Percentiles rank a stretch among this genome's conserved stretches.
Conservation (phyloP, 768 basidiomycete species). For the Leccinum subgranulosum region DNA sequence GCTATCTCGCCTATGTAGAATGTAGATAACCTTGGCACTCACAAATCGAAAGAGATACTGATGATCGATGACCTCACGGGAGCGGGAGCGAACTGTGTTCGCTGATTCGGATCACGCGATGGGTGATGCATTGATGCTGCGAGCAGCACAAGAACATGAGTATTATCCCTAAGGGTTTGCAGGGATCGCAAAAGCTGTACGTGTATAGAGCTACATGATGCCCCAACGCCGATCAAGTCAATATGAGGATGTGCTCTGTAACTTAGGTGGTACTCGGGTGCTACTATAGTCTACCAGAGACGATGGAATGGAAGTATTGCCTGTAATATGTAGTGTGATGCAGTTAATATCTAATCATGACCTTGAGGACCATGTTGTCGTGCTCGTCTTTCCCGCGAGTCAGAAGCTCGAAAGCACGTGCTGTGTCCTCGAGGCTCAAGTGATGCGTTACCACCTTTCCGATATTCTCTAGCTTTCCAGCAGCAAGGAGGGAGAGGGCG, state of each 20-base stretch:
- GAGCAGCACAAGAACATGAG: neutral
- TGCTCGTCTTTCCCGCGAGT: slow-evolving; percentile 72
- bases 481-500: slow-evolving; percentile 71
- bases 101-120: neutral
- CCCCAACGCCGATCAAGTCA: slow-evolving; percentile 8
- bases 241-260: slow-evolving; percentile 12
- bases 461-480: slow-evolving; percentile 61
- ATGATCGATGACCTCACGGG: slow-evolving; percentile 14
- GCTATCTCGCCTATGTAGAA: slow-evolving; percentile 6
- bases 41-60: neutral
- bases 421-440: slow-evolving; percentile 59
- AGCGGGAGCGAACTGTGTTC: neutral
- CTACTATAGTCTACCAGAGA: slow-evolving; percentile 10
- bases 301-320: neutral
- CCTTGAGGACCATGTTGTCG: slow-evolving; percentile 84
- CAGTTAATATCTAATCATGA: slow-evolving; percentile 72
- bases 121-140: neutral
- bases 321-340: slow-evolving; percentile 19
- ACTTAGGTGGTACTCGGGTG: slow-evolving; percentile 6
- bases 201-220: slow-evolving; percentile 25
- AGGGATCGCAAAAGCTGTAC: slow-evolving; percentile 5
- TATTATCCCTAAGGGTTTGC: slow-evolving; percentile 5
- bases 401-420: slow-evolving; percentile 80
- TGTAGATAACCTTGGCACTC: slow-evolving; percentile 1
- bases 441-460: slow-evolving; percentile 80